Conservation (phyloP, 2,329 filamentous ascomycete species). For the Karstenula rhodostoma region DNA sequence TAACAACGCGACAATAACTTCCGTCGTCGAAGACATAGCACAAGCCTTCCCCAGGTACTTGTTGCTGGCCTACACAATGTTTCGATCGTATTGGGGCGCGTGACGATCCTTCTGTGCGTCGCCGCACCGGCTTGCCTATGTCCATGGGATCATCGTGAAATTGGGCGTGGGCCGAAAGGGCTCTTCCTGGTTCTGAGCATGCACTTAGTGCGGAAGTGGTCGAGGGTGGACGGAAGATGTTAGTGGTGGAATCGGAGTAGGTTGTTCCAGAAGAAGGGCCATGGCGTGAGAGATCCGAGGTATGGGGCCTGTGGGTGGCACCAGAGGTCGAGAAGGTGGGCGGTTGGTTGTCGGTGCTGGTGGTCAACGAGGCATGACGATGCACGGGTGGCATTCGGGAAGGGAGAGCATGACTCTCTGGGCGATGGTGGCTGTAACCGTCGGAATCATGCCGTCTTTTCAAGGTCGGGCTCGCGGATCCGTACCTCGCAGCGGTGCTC, state of each 20-base stretch:
- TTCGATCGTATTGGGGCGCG: constrained; percentile 44
- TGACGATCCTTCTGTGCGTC: constrained; percentile 44
- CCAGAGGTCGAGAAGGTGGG: constrained; percentile 33
- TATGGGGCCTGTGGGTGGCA: constrained; percentile 30
- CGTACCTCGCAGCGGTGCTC: constrained; percentile 34
- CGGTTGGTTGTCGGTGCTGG: constrained; percentile 32
- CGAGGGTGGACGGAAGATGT: constrained; percentile 34
- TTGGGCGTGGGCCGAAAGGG: constrained; percentile 25
- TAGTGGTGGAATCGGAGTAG: constrained; percentile 32
- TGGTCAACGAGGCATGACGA: constrained; percentile 31
- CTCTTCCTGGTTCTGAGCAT: constrained; percentile 30
- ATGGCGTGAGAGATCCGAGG: constrained; percentile 34
- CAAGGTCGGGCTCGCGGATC: constrained; percentile 43
- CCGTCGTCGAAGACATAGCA: constrained; percentile 90
- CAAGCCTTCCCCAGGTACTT: constrained; percentile 78
- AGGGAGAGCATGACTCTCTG: constrained; percentile 38
- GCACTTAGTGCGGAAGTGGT: constrained; percentile 30
- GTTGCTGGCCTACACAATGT: constrained; percentile 52
- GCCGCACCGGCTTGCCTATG: constrained; percentile 37
- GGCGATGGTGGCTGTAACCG: constrained; percentile 35
- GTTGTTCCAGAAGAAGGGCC: constrained; percentile 31
- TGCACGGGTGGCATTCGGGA: constrained; percentile 40
- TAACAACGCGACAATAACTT: constrained; percentile 80
- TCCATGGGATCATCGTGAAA: constrained; percentile 43
- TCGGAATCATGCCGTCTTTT: constrained; percentile 49